Base-by-base conservation (phyloP, 1,139 yeast species). In the Fermentozyma sake region DNA sequence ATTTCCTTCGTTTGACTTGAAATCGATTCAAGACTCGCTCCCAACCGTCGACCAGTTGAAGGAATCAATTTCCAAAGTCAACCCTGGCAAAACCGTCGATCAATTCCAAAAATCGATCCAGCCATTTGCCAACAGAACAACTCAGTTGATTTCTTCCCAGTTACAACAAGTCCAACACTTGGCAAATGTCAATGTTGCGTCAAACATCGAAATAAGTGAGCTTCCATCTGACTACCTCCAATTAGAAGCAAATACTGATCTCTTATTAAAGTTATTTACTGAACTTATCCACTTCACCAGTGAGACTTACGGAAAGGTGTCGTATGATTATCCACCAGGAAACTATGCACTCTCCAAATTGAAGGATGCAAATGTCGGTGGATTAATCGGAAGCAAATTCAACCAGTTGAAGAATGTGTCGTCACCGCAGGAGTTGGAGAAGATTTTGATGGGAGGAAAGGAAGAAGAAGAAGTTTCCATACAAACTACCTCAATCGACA, bases 261-360 rank as follows among this genome's bases (percentile, higher is more conserved):
- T 72, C 31, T 60, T 79, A 40, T 72, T 75, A 47, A 64, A 64
- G 31, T 69, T 76, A 38, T 76, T 77, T 55, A 72, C 75, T 37
- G 77, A 76, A 48, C 61, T 78, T 38, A 61, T 79, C 31, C 63
- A 67, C 16, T 73, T 75, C 41, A 73, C 82, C 23, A 53, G 55
- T 36, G 76, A 69, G 32, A 80, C 82, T 33, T 80, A 70, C 46
- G 81, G 68, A 42, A 68, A 77, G 34, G 76, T 76, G 30, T 73
- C 80, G 27, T 80, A 80, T 50, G 89, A 80, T 49, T 79, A 78
- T 42, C 87, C 87, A 16, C 86, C 86, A 20, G 82, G 80, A 29
- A 63, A 78, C 50, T 55, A 59, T 22, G 61, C 72, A 7, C 41
- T 67, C 26, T 50, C 47, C 47, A 62, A 58, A 41, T 40, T 66